Percentiles rank a stretch among this genome's conserved stretches.
phyloP scores from a whole-genome alignment of 2,329 filamentous ascomycete species.

The Neonectria ditissima region DNA sequence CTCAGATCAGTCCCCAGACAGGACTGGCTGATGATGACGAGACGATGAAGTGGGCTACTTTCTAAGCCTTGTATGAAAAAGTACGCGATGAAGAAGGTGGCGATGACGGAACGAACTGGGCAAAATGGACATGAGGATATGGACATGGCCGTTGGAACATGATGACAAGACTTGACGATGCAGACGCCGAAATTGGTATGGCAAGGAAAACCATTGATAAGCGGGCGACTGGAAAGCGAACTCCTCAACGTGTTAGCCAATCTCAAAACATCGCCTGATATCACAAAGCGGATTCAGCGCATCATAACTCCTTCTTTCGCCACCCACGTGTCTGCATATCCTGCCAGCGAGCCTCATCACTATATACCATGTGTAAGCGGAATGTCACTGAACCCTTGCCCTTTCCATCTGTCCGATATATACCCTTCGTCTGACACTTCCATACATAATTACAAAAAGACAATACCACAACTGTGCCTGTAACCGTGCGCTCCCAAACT shows the following conservation, averaged over 20 bases:
- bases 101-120: background rate
- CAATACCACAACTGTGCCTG: constrained; percentile 16
- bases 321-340: constrained; percentile 15
- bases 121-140: background rate
- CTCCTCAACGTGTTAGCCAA: background rate
- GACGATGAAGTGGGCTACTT: background rate
- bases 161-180: background rate
- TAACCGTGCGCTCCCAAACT: constrained; percentile 25
- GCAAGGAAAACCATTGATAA: background rate
- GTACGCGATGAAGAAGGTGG: background rate
- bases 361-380: constrained; percentile 26
- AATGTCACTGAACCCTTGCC: constrained; percentile 11
- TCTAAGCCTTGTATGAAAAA: background rate
- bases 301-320: background rate
- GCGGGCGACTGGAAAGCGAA: background rate
- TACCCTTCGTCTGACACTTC: constrained; percentile 13
- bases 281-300: background rate
- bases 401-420: constrained; percentile 14
- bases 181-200: background rate
- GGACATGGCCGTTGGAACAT: background rate
- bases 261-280: background rate
- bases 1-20: background rate
- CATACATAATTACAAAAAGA: constrained; percentile 21
- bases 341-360: constrained; percentile 21
- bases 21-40: background rate